These are phyloP conservation scores for Kwoniella dejecticola DNA, from an alignment of 768 basidiomycete species.

Conservation along the genomic window DNA sequence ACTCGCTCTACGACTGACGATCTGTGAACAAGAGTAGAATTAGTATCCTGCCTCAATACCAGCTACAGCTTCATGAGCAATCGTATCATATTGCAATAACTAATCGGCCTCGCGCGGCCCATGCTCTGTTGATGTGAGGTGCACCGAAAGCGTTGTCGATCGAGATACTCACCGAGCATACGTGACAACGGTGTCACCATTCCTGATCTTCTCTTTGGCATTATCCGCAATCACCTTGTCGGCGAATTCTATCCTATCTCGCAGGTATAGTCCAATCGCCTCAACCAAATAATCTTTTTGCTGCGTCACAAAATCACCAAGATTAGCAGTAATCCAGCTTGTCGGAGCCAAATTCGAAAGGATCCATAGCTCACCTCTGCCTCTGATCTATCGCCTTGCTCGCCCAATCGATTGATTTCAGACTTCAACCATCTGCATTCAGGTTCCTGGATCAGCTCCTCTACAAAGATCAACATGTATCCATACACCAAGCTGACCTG, in stretches of 20 bases:
- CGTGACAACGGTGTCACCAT: constrained; percentile 88
- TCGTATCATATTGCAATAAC: neutral
- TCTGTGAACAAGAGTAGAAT: constrained; percentile 59
- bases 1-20: constrained; percentile 94
- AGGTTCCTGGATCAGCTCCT: neutral
- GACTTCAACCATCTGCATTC: constrained; percentile 76
- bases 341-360: neutral
- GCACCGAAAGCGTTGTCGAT: neutral
- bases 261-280: constrained; percentile 89
- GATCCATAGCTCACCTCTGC: constrained; percentile 71
- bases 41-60: no score
- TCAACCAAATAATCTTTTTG: constrained; percentile 81
- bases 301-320: constrained; percentile 58
- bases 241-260: constrained; percentile 88
- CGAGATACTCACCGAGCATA: constrained; percentile 71
- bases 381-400: constrained; percentile 69
- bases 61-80: no score
- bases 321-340: neutral
- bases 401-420: constrained; percentile 88
- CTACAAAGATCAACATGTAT: neutral
- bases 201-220: constrained; percentile 88
- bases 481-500: constrained; percentile 29
- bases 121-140: no score
- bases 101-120: no score
- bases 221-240: constrained; percentile 89